Base-by-base conservation (phyloP, 148 eudicot species). In the Spergularia bocconei region DNA sequence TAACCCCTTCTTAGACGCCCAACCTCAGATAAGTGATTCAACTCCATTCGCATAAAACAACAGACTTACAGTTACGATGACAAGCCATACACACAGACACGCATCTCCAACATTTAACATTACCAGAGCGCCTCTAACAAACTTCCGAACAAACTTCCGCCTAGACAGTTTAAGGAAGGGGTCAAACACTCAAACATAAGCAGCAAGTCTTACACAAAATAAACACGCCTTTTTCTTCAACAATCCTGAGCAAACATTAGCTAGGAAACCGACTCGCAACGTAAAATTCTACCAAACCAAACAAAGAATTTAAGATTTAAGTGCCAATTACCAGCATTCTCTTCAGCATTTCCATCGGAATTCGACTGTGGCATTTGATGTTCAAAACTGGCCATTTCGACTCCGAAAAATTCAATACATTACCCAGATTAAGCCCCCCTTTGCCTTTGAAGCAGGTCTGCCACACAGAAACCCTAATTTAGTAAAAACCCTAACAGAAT, bases 341-440 rank as follows among this genome's bases (percentile, higher is more conserved):
- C 81, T 0, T 57, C 73, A 50, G 59, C 62, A 66, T 36, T 73
- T 56, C n/a, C 68, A 58, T 56, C 7, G 56, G 74, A 16, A 13
- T 21, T 52, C 8, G 63, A 23, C 9, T n/a, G 19, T 20, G 56
- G 70, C 62, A 69, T 58, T 38, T 57, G 61, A 78, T 63, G 47
- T 54, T 41, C 76, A 19, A 52, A n/a, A 58, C 58, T 50, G 2
- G 63, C 23, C 20, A 47, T 56, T 57, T 73, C 66, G 72, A 79
- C 63, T 19, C 60, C 12, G 12, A 23, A 65, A 64, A 55, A 17
- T 52, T 21, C 67, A 78, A 14, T 72, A 55, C 25, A 69, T 52
- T 47, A 53, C 12, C 39, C 12, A 13, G 38, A 15, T 15, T 68
- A 68, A 17, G 19, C 19, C n/a, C 17, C 5, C 15, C 0, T 5